Evolutionary conservation across 768 basidiomycete genomes (phyloP).

Genomic region (Lentinula sp.): DNA sequence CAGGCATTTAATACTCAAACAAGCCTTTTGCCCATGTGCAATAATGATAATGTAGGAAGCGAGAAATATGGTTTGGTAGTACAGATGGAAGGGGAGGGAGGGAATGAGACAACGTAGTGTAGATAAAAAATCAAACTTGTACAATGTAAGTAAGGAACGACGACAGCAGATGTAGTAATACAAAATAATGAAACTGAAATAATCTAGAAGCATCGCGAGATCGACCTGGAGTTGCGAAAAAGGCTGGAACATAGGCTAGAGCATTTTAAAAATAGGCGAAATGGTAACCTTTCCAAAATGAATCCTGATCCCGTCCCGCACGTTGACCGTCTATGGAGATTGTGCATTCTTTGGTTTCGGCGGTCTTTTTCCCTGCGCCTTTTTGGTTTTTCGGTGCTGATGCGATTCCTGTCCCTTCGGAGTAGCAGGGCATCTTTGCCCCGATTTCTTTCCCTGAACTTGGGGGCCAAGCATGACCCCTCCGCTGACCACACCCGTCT

Average conservation of each 20-base stretch:
- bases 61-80: background rate
- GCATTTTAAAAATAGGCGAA: background rate
- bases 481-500: slow-evolving; percentile 9
- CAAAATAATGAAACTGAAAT: background rate
- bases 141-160: background rate
- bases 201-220: background rate
- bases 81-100: background rate
- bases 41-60: no score
- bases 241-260: background rate
- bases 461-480: slow-evolving; percentile 12
- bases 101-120: background rate
- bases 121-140: background rate
- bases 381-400: background rate
- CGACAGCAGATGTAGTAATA: background rate
- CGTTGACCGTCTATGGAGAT: background rate
- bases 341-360: background rate
- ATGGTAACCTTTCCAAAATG: background rate
- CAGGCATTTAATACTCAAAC: background rate
- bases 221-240: background rate
- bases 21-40: no score
- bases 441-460: background rate
- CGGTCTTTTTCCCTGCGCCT: background rate
- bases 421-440: background rate
- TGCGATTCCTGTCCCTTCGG: background rate
- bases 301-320: background rate